Percentiles rank a stretch among this genome's conserved stretches.
Conservation (phyloP, 768 basidiomycete species). For the Hemileccinum rubropunctum region DNA sequence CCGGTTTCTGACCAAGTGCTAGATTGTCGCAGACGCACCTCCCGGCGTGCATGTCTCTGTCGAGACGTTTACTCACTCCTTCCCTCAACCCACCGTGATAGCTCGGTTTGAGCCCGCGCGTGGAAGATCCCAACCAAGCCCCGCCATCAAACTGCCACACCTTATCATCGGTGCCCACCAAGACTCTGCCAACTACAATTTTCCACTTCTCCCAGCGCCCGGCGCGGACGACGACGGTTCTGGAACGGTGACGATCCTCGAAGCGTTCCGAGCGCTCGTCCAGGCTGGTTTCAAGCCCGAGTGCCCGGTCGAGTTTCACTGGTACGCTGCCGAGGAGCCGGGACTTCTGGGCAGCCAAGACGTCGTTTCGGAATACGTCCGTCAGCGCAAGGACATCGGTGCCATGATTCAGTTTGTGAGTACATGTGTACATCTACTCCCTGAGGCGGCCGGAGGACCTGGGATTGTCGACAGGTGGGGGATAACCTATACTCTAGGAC, state of each 20-base stretch:
- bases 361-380: constrained; percentile 49
- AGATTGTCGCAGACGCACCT: constrained; percentile 16
- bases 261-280: constrained; percentile 70
- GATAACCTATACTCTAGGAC: constrained; percentile 15
- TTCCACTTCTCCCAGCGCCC: constrained; percentile 41
- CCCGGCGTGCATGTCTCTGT: constrained; percentile 14
- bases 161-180: constrained; percentile 44
- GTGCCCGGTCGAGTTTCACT: constrained; percentile 74
- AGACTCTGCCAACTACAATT: constrained; percentile 42
- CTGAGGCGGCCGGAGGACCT: too few relatives aligned
- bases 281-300: constrained; percentile 65
- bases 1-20: background rate
- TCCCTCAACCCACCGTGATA: constrained; percentile 21
- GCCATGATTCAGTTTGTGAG: constrained; percentile 50
- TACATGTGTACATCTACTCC: constrained; percentile 20
- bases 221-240: constrained; percentile 54
- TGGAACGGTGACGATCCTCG: constrained; percentile 76
- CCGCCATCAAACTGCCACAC: constrained; percentile 20
- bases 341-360: constrained; percentile 38
- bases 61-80: constrained; percentile 18
- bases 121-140: constrained; percentile 4
- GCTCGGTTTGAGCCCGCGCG: constrained; percentile 21
- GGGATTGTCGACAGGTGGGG: too few relatives aligned
- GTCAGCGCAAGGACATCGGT: constrained; percentile 40
- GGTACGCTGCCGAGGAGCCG: constrained; percentile 74